Evolutionary conservation across 345 rosid genomes (phyloP).

Genomic region (Gossypium turneri): DNA sequence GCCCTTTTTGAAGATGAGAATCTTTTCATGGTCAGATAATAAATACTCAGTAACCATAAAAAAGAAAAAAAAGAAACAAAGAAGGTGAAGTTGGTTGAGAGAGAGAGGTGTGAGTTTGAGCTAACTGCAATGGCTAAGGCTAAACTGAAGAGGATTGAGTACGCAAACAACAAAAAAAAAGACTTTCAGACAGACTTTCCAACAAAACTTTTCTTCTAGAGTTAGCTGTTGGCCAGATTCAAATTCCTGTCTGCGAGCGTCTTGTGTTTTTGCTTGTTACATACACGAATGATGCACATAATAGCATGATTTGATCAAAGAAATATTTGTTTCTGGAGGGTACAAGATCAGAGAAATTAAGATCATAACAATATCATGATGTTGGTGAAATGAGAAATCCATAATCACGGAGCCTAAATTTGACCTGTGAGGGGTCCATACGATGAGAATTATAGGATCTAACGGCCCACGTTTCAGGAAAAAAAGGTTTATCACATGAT

Average conservation of each 20-base stretch:
- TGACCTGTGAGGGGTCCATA: not conserved
- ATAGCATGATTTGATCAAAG: not conserved
- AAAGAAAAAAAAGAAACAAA: not conserved
- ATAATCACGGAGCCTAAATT: not conserved
- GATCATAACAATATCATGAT: not conserved
- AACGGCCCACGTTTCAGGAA: not conserved
- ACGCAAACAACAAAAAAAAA: constrained; percentile 21
- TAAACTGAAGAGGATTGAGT: constrained; percentile 16
- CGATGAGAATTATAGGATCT: not conserved
- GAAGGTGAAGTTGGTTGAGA: constrained; percentile 22
- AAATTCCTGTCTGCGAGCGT: not conserved
- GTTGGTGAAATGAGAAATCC: not conserved
- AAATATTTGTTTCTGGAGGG: too few species aligned
- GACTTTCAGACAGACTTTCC: constrained; percentile 17
- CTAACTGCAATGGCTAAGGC: constrained; percentile 15
- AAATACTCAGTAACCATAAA: not conserved
- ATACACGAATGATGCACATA: not conserved
- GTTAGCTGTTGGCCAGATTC: constrained; percentile 14
- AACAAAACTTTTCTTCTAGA: constrained; percentile 2
- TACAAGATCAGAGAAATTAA: not conserved
- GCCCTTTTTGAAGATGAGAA: constrained; percentile 27
- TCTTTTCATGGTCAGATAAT: constrained; percentile 27
- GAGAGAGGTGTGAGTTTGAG: constrained; percentile 18
- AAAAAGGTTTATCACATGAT: constrained; percentile 2
- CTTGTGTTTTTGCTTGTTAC: not conserved